Conservation (phyloP, 2,329 filamentous ascomycete genomes). For the Blastomyces gilchristii region DNA sequence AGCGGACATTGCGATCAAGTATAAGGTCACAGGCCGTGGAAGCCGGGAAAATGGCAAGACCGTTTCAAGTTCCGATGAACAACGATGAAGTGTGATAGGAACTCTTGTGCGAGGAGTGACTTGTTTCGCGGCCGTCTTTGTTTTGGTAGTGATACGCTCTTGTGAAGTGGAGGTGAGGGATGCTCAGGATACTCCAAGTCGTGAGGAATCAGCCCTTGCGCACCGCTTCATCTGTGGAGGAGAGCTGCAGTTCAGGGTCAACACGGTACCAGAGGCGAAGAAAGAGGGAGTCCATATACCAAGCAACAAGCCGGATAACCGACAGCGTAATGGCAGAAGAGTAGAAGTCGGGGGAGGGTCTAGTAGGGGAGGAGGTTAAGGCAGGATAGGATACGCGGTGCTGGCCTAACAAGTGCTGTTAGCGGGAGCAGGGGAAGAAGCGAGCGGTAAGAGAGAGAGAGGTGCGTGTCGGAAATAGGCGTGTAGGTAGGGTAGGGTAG, state of each 20-base stretch:
- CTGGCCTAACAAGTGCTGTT: neutral
- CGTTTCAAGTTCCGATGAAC: neutral
- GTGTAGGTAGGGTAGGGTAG: neutral
- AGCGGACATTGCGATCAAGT: conserved; percentile 31
- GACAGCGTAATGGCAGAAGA: neutral
- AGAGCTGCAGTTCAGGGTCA: neutral
- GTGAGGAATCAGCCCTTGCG: neutral
- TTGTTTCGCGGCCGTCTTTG: neutral
- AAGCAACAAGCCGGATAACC: neutral
- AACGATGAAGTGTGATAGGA: neutral
- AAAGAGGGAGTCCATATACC: neutral
- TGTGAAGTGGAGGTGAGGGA: neutral
- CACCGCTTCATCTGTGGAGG: neutral
- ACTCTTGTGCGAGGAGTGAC: neutral
- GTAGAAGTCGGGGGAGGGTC: neutral
- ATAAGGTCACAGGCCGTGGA: neutral
- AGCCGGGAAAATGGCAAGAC: neutral
- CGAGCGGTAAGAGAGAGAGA: neutral
- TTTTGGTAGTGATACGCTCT: neutral
- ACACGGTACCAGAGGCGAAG: neutral
- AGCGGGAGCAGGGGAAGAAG: neutral
- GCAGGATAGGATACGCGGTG: neutral
- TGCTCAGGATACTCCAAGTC: conserved; percentile 4
- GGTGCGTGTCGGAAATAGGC: too few relatives aligned
- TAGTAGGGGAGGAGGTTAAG: neutral